These are phyloP conservation scores for Termitomyces sp. DNA, from an alignment of 768 basidiomycete species.

Conservation along the genomic window DNA sequence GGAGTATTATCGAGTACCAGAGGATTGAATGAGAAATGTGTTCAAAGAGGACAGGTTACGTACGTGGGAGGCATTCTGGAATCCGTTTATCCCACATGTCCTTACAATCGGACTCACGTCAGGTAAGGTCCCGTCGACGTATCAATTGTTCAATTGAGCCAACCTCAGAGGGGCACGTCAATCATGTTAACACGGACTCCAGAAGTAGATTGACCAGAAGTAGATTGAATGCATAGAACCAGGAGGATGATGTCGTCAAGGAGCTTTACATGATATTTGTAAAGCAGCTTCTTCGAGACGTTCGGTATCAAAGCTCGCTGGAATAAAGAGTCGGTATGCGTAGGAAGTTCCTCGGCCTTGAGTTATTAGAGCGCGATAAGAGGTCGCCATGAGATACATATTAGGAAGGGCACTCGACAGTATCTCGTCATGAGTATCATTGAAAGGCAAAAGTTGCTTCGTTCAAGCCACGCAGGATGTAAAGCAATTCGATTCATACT, in stretches of 20 bases:
- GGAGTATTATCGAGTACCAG: constrained; percentile 41
- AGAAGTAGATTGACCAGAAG: constrained; percentile 3
- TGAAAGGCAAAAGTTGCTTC: neutral
- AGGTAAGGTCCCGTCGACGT: constrained; percentile 45
- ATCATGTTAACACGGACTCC: constrained; percentile 39
- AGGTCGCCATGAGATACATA: neutral
- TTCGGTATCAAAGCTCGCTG: neutral
- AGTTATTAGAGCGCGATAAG: neutral
- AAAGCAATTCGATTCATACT: neutral
- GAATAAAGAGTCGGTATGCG: neutral
- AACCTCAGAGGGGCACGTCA: constrained; percentile 47
- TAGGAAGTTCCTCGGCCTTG: neutral
- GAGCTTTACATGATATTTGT: neutral
- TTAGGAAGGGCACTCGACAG: neutral
- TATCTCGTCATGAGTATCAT: neutral
- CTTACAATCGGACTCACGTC: constrained; percentile 35
- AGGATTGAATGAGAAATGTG: neutral
- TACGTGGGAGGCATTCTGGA: constrained; percentile 46
- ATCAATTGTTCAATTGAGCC: constrained; percentile 35
- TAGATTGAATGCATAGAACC: neutral
- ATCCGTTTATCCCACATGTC: constrained; percentile 48
- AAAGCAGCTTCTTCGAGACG: neutral
- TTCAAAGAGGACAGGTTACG: constrained; percentile 6
- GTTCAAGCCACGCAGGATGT: neutral
- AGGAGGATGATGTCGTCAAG: neutral